Conservation (phyloP, 169 alveolate species). For the Plasmodium ovale region DNA sequence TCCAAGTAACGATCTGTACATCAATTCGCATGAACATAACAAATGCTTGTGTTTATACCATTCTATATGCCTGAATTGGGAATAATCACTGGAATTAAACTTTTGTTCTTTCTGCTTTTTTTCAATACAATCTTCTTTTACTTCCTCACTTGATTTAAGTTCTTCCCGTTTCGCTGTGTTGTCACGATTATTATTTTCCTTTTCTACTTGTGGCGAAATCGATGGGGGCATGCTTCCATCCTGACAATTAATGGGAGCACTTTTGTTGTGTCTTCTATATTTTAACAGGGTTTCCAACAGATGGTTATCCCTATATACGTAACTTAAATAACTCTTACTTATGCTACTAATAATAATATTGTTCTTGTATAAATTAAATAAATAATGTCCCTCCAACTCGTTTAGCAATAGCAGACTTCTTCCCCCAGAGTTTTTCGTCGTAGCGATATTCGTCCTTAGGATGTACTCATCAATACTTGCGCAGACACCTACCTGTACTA, state of each 20-base stretch:
- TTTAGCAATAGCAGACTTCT: conserved; percentile 55
- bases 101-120: background rate
- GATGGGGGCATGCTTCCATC: background rate
- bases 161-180: background rate
- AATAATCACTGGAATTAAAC: background rate
- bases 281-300: conserved; percentile 24
- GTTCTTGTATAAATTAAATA: conserved; percentile 45
- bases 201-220: background rate
- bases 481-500: conserved; percentile 67
- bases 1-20: conserved; percentile 75
- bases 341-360: conserved; percentile 34
- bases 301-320: conserved; percentile 31
- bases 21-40: conserved; percentile 59
- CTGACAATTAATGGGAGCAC: background rate
- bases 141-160: background rate
- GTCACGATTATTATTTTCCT: background rate
- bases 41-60: conserved; percentile 63
- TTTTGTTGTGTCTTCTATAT: conserved; percentile 18
- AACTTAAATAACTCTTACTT: conserved; percentile 23
- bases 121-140: background rate
- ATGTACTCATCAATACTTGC: conserved; percentile 54
- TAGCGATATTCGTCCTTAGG: conserved; percentile 47
- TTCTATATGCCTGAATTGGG: conserved; percentile 41
- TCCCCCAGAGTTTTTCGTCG: conserved; percentile 31
- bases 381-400: conserved; percentile 70